Evolutionary conservation across 1,284 basidiomycete species (phyloP), one percentile per base, ranked within the genome.

Genomic region (Meira nashicola): DNA sequence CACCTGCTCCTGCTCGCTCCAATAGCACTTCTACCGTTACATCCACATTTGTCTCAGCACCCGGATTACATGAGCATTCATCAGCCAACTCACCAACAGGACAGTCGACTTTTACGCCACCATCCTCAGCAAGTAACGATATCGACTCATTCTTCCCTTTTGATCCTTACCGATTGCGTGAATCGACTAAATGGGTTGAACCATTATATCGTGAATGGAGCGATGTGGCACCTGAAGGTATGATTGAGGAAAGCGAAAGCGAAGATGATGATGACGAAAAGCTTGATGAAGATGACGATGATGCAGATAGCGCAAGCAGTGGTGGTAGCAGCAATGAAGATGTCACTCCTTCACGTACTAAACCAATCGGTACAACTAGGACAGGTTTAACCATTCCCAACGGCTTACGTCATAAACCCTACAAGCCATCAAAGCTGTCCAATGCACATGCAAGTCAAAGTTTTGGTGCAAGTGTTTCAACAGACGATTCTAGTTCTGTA

Each of bases 101-200:
- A 21, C 25, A 21, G 43, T 46, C 43, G 10, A 46, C 19, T 8
- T 46, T 46, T 25, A 21, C 19, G 3, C 19, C 15, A 15, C 17
- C 21, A 23, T 11, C 28, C 12, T 25, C 38, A 15, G 15, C 51
- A 11, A 23, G 21, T 8, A 25, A 57, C 25, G 62, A 92, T 60
- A 82, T 97, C 51, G 92, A 93, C 76, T 87, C 87, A 12, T 98
- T 97, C 82, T 99, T 98, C 82, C 95, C 95, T 0, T 99, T 99
- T 77, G 95, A 99, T 78, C 95, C 95, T 1, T 98, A 92, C 81
- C 89, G 87, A 67, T 85, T 99, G 1, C 89, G 90, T 2, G 74
- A 80, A 41, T 82, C 72, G 11, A 60, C 80, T 0, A 61, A 64
- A 38, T 83, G 78, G 64, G 79, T 85, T 60, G 81, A 83, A 46